These are phyloP conservation scores for Apiospora saccharicola DNA, from an alignment of 2,329 filamentous ascomycete species.

Conservation along the genomic window DNA sequence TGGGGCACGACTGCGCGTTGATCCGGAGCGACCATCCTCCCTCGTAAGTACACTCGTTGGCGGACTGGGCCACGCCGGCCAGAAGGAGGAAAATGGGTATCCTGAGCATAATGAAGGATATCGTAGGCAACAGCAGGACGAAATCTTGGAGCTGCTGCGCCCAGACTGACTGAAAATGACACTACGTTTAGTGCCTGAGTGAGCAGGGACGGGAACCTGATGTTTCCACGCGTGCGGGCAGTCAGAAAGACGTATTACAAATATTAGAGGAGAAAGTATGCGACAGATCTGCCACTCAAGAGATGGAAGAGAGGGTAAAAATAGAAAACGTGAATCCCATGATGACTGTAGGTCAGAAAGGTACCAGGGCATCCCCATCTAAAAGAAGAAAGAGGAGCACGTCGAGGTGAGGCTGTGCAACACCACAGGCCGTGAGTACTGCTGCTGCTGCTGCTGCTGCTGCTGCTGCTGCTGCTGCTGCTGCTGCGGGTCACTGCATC, in stretches of 20 bases:
- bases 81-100: not conserved
- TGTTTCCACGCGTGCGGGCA: not conserved
- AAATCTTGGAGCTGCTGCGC: not conserved
- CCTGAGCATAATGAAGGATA: not conserved
- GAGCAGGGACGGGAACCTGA: not conserved
- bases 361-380: not conserved
- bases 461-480: too few species aligned
- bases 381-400: not conserved
- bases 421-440: not conserved
- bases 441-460: too few species aligned
- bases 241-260: not conserved
- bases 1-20: not conserved
- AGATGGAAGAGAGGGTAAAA: not conserved
- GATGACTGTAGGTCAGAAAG: not conserved
- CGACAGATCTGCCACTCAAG: not conserved
- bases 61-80: not conserved
- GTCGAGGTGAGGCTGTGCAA: not conserved
- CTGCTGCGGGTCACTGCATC: not conserved
- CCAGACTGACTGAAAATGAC: not conserved
- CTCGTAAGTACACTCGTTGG: not conserved
- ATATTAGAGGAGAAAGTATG: not conserved
- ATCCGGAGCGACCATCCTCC: slow-evolving; percentile 3
- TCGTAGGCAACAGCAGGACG: not conserved
- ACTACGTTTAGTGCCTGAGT: not conserved
- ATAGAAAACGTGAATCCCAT: not conserved